Base-by-base conservation (phyloP, 495 filamentous ascomycete species). In the Extremus antarcticus region DNA sequence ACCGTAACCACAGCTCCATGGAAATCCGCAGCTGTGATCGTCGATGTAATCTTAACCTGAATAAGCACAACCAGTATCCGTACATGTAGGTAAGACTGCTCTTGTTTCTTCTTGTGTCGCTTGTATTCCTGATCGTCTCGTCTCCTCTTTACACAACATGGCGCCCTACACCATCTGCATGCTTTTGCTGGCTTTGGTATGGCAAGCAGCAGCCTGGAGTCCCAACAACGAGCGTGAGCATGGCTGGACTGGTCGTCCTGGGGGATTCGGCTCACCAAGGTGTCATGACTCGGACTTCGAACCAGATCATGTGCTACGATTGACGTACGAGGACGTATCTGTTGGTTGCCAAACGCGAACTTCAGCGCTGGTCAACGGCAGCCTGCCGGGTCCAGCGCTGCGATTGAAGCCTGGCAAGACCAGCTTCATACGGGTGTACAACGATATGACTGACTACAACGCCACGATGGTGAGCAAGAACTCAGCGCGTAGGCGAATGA, bases 401-500 rank as follows among this genome's bases (percentile, higher is more conserved):
- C 66, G 71, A 46, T 45, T 81, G 22, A 64, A 65, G 24, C 73
- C 78, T 43, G 76, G 74, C 2, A 25, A 73, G 39, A 73, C 71
- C 19, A 75, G 67, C 41, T 82, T 78, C 78, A 74, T 81, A 58
- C 65, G 79, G 43, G 78, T 80, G 3, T 80, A 80, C 63, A 82
- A 82, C 67, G 73, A 80, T 57, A 75, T 82, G 65, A 7, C 53
- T 3, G 66, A 76, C 53, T 59, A 67, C 3, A 81, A 82, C 52
- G 55, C 78, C 7, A 81, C 76, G 39, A 77, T 81, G 68, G 79
- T 77, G 71, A 39, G 43, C 32, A 4, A 35, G 29, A 13, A 7
- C 29, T 35, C 46, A 7, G 9, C 24, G 22, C 54, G 25, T 56
- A 16, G n/a, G 24, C 15, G 16, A 22, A 21, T 9, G 21, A 35